Evolutionary conservation across 176 grass and related monocot species (phyloP), one percentile per base, ranked within the genome.

Genomic region (Rhynchospora pubera): DNA sequence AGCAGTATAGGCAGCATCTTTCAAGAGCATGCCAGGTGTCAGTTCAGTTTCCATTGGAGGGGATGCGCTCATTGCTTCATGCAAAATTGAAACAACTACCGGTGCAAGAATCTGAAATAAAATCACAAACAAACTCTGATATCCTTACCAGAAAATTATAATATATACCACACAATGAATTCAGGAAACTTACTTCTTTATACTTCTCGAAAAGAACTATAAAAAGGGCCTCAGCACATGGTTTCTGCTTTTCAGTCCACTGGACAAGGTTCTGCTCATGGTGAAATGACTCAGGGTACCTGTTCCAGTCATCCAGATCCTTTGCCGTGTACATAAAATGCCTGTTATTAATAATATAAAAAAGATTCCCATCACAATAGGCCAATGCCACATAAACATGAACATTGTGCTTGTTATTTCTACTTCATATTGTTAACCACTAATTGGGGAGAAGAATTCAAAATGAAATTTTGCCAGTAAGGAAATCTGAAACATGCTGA

Each of bases 251-350:
- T 77, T 99, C 96, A 5, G 92, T 90, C 96, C 96, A 99, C 75
- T 95, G 96, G 24, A 99, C 91, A 85, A 99, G 88, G 83, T 95
- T 91, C 75, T 99, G 92, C 65, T 99, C 96, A 85, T 99, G 96
- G 57, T 99, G 96, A 77, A 99, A 95, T 46, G 87, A 88, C 78
- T 95, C 96, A 3, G 92, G 92, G 88, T 84, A 94, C 84, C 86
- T 88, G 57, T 86, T 87, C 96, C 96, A 99, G 59, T 95, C 92
- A 75, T 95, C 91, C 79, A 99, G 83, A 91, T 99, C 90, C 85
- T 95, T 99, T 87, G 89, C 84, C 60, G 96, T 95, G 86, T 90
- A 99, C 89, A 95, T 91, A 82, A 99, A 99, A 79, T 93, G 91
- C 62, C 96, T 99, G 79, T 70, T 52, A 77, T 55, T 45, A 52